Base-by-base conservation (phyloP, 805 yeast genomes). In the Candida peoriensis region DNA sequence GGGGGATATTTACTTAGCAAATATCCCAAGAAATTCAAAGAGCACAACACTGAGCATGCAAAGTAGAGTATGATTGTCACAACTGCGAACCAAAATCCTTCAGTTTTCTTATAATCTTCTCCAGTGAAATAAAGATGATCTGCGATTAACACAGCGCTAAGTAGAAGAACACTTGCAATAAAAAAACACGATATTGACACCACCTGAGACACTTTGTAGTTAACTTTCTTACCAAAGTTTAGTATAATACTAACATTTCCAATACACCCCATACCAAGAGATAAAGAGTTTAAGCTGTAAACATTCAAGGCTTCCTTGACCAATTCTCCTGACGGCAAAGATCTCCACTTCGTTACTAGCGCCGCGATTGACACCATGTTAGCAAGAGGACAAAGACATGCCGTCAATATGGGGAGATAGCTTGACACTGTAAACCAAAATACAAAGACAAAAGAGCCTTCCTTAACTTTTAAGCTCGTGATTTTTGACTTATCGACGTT, bases 81-180 rank as follows among this genome's bases (percentile, higher is more conserved):
- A 1, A 74, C 73, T 0, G 87, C 95, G 55, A 70, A 81, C 88
- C 89, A 87, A 53, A 73, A 87, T 2, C 94, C 95, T 43, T 75
- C 80, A 0, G 85, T 51, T 29, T 52, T 50, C 5, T 33, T 28
- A 30, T 61, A 55, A 33, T 60, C 43, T 1, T 32, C 32, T 1
- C 48, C 50, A 27, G 50, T 37, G 32, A 59, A 57, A 39, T 59
- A 60, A 3, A 37, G 35, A n/a, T 39, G 39, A 30, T 64, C 53
- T 8, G 72, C 55, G 3, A 66, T 49, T 6, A 70, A 44, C 2
- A 81, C 54, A 3, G 72, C 77, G 0, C 63, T 63, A 33, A 81
- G 36, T 23, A 87, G 61, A 10, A 82, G 42, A 2, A 63, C 32
- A 5, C 75, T 64, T 0, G 93, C 93, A 2, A 67, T 26, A 8